Percentiles rank a stretch among this genome's conserved stretches.
These are phyloP conservation scores for Quercus alba DNA, from an alignment of 306 rosid genomes.

Conservation along the genomic window DNA sequence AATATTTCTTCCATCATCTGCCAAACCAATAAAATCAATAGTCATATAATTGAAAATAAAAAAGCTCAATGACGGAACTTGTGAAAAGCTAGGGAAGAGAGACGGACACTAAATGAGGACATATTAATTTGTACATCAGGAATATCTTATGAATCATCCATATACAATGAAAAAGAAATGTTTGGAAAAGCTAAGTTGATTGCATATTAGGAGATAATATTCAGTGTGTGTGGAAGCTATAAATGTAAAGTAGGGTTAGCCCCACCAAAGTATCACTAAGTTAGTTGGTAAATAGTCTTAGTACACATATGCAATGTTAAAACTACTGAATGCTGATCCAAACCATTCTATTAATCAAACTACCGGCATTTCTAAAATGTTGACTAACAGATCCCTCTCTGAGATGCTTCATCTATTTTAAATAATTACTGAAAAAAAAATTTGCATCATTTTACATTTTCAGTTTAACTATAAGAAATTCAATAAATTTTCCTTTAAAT, in stretches of 20 bases:
- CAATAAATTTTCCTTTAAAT: background rate
- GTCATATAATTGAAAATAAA: background rate
- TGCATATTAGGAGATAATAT: background rate
- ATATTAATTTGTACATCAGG: background rate
- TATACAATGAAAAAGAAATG: no score
- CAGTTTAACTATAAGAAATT: background rate
- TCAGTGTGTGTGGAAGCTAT: background rate
- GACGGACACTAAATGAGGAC: background rate
- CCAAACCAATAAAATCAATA: slow-evolving; percentile 35
- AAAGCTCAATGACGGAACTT: background rate
- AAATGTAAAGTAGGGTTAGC: background rate
- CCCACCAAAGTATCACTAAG: background rate
- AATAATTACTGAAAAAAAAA: background rate
- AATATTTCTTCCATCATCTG: slow-evolving; percentile 97
- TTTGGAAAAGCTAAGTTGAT: background rate
- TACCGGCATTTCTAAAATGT: background rate
- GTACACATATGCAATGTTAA: background rate
- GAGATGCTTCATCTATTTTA: background rate
- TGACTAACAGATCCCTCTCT: background rate
- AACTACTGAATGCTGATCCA: background rate
- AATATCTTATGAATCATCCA: background rate
- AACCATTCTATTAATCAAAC: background rate
- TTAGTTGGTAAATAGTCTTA: background rate
- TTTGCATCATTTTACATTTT: background rate
- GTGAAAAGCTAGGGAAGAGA: background rate